Evolutionary conservation across 768 basidiomycete genomes (phyloP), one percentile per base, ranked within the genome.

Genomic region (Auriscalpium orientale): DNA sequence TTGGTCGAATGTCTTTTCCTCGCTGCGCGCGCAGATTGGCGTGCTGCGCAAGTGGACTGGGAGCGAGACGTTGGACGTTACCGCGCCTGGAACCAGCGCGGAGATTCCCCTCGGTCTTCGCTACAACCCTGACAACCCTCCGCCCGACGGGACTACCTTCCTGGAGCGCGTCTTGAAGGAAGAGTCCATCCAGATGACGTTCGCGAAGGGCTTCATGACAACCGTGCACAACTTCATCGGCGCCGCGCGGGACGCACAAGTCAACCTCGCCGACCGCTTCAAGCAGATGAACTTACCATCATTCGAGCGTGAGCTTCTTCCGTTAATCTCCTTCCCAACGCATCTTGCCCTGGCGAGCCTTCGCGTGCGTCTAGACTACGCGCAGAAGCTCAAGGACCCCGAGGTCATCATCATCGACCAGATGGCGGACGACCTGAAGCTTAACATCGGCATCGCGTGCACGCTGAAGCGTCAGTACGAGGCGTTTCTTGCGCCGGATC

Each of bases 131-230:
- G 33, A 63, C 70, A 56, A 62, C 67, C 9, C 66, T 68, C 44
- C 73, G 76, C 68, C 83, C 4, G 87, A 87, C 62, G 83, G 85
- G 18, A 84, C 85, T 20, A 91, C 89, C 37, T 99, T 98, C 68
- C 87, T 98, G 37, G 97, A 98, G 68, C 83, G 93, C 33, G 74
- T 98, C 28, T 78, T 97, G 56, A 98, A 98, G 68, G 95, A 99
- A 69, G 95, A 98, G 64, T 87, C 87, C n/a, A 85, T 98, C 65
- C 90, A 94, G 69, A 81, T 87, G 58, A 93, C 91, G 8, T 98
- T 99, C 69, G 92, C 95, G 70, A 91, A 89, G 63, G 87, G 89
- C 13, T 91, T 89, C 61, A 78, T 93, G 63, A 84, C 84, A 38
- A 92, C 89, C 18, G 82, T 95, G 7, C 88, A 93, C 68, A 76